Conservation (phyloP, 1,139 yeast genomes). For the Tardiomyces blankii region DNA sequence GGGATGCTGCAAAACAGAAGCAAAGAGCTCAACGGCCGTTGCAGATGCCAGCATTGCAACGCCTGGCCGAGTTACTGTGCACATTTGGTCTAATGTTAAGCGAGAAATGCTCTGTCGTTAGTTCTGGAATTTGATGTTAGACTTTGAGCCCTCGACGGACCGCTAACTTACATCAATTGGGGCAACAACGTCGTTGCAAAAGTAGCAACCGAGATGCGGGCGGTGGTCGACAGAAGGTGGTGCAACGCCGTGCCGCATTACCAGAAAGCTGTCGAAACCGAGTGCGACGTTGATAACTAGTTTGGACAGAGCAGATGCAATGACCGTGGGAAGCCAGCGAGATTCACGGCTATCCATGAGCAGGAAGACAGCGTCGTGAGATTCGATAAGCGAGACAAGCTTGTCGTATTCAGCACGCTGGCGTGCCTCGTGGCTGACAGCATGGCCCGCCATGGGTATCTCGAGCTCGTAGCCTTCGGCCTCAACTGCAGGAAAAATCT, state of each 20-base stretch:
- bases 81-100: conserved; percentile 91
- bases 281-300: conserved; percentile 83
- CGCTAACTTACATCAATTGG: conserved; percentile 46
- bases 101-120: conserved; percentile 46
- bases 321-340: conserved; percentile 88
- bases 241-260: conserved; percentile 76
- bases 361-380: conserved; percentile 67
- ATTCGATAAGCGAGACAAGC: conserved; percentile 43
- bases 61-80: conserved; percentile 97
- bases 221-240: conserved; percentile 2
- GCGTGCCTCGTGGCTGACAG: conserved; percentile 42
- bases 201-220: conserved; percentile 74
- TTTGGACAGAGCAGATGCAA: conserved; percentile 57
- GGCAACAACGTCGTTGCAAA: conserved; percentile 91
- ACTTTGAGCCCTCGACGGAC: background rate
- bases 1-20: conserved; percentile 64
- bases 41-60: conserved; percentile 84
- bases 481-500: conserved; percentile 67
- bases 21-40: conserved; percentile 72
- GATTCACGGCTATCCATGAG: conserved; percentile 93
- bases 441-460: conserved; percentile 96
- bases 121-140: background rate
- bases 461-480: conserved; percentile 53
- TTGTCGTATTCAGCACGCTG: conserved; percentile 42
- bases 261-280: conserved; percentile 88